Conservation (phyloP, 2,329 filamentous ascomycete species). For the Teratosphaeria gauchensis region DNA sequence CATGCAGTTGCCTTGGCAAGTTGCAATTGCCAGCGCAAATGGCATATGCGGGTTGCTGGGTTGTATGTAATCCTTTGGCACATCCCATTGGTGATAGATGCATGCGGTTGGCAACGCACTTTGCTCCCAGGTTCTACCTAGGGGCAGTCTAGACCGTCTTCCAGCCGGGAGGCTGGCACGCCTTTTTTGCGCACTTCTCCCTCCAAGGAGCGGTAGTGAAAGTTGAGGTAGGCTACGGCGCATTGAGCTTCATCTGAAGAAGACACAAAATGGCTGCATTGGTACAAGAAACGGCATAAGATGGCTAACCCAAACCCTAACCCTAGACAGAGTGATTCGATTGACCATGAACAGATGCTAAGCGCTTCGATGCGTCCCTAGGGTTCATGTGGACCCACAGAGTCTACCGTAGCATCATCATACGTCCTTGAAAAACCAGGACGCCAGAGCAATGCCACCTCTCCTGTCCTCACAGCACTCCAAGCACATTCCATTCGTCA, state of each 20-base stretch:
- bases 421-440: background rate
- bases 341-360: too few relatives aligned
- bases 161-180: too few relatives aligned
- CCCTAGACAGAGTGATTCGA: background rate
- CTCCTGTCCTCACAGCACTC: background rate
- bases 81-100: too few relatives aligned
- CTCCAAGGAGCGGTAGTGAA: too few relatives aligned
- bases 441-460: background rate
- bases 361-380: background rate
- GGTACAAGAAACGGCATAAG: background rate
- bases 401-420: background rate
- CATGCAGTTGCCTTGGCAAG: background rate
- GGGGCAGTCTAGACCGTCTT: too few relatives aligned
- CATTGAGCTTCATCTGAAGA: background rate
- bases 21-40: background rate
- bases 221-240: too few relatives aligned
- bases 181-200: too few relatives aligned
- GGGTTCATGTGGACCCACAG: background rate
- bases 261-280: background rate
- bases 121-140: too few relatives aligned
- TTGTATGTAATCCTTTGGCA: too few relatives aligned
- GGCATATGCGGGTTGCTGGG: background rate
- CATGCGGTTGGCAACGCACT: too few relatives aligned
- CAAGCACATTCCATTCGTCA: background rate
- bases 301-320: background rate